phyloP scores from a whole-genome alignment of 2,329 filamentous ascomycete genomes.

The Fonsecaea multimorphosa region DNA sequence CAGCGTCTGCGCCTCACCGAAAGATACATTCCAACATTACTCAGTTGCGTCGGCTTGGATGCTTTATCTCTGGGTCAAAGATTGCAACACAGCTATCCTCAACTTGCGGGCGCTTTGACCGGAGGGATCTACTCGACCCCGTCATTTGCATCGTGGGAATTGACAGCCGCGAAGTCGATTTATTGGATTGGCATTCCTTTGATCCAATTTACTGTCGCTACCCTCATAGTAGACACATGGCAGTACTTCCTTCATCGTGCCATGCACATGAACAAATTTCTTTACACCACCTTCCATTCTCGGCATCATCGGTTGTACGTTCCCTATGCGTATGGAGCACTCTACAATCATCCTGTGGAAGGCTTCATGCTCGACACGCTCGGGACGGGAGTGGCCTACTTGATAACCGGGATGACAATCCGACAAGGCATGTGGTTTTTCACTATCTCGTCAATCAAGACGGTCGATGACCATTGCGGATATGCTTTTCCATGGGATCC shows the following conservation, averaged over 20 bases:
- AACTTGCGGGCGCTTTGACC: constrained; percentile 74
- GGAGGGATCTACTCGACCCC: constrained; percentile 79
- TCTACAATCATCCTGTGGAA: constrained; percentile 96
- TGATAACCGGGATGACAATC: constrained; percentile 79
- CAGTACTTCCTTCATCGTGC: constrained; percentile 95
- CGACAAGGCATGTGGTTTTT: constrained; percentile 92
- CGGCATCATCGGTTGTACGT: constrained; percentile 97
- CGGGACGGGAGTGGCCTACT: constrained; percentile 83
- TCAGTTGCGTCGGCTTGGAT: constrained; percentile 77
- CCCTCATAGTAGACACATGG: constrained; percentile 89
- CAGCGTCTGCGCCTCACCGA: constrained; percentile 80
- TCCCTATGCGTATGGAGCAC: constrained; percentile 92
- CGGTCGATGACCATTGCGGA: constrained; percentile 95
- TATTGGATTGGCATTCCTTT: constrained; percentile 80
- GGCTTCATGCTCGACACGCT: constrained; percentile 92
- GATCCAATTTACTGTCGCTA: constrained; percentile 76
- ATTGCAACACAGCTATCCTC: constrained; percentile 71
- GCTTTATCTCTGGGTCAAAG: constrained; percentile 76
- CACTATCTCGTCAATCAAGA: constrained; percentile 87
- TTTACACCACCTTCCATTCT: constrained; percentile 84
- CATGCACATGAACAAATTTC: constrained; percentile 97
- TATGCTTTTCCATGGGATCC: constrained; percentile 97
- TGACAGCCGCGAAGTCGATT: constrained; percentile 73
- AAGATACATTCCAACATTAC: constrained; percentile 72
- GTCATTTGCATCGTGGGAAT: constrained; percentile 83